A percentile compares a stretch with the other conserved stretches of the same genome.
These are phyloP conservation scores for Zangia roseola DNA, from an alignment of 768 basidiomycete genomes.

Conservation along the genomic window DNA sequence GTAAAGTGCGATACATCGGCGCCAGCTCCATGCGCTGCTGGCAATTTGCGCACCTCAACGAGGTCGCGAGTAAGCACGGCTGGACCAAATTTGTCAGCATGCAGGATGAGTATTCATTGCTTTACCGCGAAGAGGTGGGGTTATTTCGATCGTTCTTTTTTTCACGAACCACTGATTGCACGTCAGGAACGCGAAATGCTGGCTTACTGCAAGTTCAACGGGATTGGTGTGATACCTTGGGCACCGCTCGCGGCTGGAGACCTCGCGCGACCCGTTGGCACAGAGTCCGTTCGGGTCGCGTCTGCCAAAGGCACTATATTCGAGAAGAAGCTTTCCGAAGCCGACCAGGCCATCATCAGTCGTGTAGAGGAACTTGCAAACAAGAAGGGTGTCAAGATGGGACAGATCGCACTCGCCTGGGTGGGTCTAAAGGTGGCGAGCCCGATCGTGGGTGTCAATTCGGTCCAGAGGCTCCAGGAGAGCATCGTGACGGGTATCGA, in stretches of 20 bases:
- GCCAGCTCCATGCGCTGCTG: conserved; percentile 47
- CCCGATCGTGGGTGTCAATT: conserved; percentile 45
- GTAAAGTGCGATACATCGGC: conserved; percentile 54
- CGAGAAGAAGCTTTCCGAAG: conserved; percentile 27
- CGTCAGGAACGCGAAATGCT: conserved; percentile 45
- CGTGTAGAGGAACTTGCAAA: conserved; percentile 43
- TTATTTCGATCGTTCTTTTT: neutral
- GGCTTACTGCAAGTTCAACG: conserved; percentile 44
- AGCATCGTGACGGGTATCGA: conserved; percentile 26
- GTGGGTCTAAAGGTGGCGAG: conserved; percentile 38
- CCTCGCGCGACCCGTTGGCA: conserved; percentile 37
- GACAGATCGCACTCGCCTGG: conserved; percentile 47
- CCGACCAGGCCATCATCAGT: conserved; percentile 36
- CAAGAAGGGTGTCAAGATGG: conserved; percentile 42
- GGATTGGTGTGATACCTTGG: conserved; percentile 56
- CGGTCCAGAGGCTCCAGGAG: conserved; percentile 30
- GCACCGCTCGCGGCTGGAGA: conserved; percentile 42
- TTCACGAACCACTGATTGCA: neutral
- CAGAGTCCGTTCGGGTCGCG: conserved; percentile 21
- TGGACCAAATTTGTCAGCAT: conserved; percentile 58
- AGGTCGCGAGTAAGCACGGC: conserved; percentile 41
- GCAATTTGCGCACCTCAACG: conserved; percentile 46
- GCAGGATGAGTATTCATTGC: conserved; percentile 52
- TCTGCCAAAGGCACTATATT: conserved; percentile 18
- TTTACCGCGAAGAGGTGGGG: conserved; percentile 52